phyloP scores from a whole-genome alignment of 371 early-diverging fungal genomes.

The Nematocida homosporus region DNA sequence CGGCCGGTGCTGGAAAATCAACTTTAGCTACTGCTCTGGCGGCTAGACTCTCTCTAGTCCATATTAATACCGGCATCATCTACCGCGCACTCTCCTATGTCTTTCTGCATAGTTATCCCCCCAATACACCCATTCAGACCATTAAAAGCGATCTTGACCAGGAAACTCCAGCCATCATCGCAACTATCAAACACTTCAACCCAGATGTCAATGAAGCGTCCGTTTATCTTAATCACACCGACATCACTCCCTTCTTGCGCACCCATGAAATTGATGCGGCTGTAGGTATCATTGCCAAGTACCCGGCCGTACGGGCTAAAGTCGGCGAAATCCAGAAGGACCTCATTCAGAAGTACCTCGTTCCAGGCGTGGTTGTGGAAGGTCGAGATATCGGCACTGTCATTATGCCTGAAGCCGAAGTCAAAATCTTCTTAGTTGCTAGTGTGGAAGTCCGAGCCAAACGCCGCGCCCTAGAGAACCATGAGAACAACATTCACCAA shows the following conservation, averaged over 20 bases:
- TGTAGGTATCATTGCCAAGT: conserved; percentile 73
- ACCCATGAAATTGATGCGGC: conserved; percentile 70
- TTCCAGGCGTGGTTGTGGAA: conserved; percentile 77
- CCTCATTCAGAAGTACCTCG: conserved; percentile 65
- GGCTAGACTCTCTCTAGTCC: conserved; percentile 72
- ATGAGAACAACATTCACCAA: conserved; percentile 25
- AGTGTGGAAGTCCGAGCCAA: conserved; percentile 73
- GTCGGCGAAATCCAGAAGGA: conserved; percentile 71
- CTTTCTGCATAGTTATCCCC: conserved; percentile 26
- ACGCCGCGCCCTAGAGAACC: conserved; percentile 68
- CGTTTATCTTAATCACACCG: conserved; percentile 70
- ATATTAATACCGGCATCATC: conserved; percentile 74
- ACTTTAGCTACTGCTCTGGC: conserved; percentile 74
- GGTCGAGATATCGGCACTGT: conserved; percentile 84
- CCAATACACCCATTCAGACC: neutral
- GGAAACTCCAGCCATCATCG: neutral
- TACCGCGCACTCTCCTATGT: conserved; percentile 68
- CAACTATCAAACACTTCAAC: conserved; percentile 5
- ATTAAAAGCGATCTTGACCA: conserved; percentile 1
- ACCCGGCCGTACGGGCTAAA: conserved; percentile 70
- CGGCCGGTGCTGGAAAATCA: conserved; percentile 84
- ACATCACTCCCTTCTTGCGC: conserved; percentile 73
- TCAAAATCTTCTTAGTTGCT: conserved; percentile 80
- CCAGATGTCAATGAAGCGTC: conserved; percentile 44
- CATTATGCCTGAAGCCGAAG: conserved; percentile 78